Conservation (phyloP, 1,284 basidiomycete species). For the Ustilago xerochloae region DNA sequence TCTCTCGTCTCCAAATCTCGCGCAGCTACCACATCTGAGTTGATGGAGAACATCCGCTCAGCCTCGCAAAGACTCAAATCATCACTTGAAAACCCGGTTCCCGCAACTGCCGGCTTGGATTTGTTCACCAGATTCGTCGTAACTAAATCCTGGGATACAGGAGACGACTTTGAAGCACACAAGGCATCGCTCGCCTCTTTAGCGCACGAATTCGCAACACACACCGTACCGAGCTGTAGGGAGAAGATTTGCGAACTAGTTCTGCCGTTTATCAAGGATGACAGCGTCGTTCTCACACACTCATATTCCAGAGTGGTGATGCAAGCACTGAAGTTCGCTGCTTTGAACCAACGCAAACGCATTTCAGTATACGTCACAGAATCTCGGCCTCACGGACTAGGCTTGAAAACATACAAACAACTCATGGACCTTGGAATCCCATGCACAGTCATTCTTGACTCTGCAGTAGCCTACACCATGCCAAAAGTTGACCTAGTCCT, state of each 20-base stretch:
- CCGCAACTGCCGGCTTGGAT: constrained; percentile 87
- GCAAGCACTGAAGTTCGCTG: constrained; percentile 83
- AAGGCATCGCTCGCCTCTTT: constrained; percentile 83
- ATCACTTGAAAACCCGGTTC: constrained; percentile 80
- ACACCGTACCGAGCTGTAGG: constrained; percentile 74
- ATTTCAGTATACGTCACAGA: constrained; percentile 98
- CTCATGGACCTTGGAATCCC: constrained; percentile 81
- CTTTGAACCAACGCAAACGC: constrained; percentile 80
- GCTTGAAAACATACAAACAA: constrained; percentile 58
- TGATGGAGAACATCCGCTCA: constrained; percentile 82
- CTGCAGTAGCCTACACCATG: constrained; percentile 96
- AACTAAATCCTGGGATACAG: constrained; percentile 82
- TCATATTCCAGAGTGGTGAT: constrained; percentile 96
- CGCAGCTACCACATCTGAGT: constrained; percentile 90
- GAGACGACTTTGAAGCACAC: constrained; percentile 81
- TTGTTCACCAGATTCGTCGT: constrained; percentile 89
- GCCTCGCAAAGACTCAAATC: constrained; percentile 77
- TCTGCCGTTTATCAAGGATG: constrained; percentile 91
- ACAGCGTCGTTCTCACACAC: constrained; percentile 89
- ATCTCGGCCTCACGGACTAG: constrained; percentile 82
- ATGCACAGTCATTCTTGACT: constrained; percentile 93
- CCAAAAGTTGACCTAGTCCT: constrained; percentile 93
- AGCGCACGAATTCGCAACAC: constrained; percentile 78
- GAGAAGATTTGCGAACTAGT: constrained; percentile 90
- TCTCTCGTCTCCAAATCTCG: constrained; percentile 80